A percentile compares a stretch with the other conserved stretches of the same genome.
These are phyloP conservation scores for Coprinellus aureogranulatus DNA, from an alignment of 768 basidiomycete species.

Conservation along the genomic window DNA sequence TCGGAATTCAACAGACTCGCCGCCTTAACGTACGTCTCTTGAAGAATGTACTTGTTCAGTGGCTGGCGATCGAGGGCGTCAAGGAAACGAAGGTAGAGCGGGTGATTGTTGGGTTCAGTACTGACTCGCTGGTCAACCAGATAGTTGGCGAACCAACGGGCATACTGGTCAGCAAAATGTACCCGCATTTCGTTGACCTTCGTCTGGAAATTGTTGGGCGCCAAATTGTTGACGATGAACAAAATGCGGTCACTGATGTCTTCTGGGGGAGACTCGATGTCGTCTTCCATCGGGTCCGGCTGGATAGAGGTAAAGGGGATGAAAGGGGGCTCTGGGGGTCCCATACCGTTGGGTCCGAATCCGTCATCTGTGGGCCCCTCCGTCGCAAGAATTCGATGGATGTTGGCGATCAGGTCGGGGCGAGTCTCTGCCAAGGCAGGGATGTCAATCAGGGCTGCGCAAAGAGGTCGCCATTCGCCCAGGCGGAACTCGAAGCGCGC, in stretches of 20 bases:
- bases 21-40: slow-evolving; percentile 91
- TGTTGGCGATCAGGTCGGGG: slow-evolving; percentile 71
- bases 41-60: slow-evolving; percentile 77
- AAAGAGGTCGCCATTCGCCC: slow-evolving; percentile 89
- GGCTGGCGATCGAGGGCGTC: slow-evolving; percentile 71
- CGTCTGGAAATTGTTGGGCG: slow-evolving; percentile 86
- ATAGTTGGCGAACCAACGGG: slow-evolving; percentile 97
- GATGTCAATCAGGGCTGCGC: slow-evolving; percentile 83
- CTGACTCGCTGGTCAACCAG: slow-evolving; percentile 94
- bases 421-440: slow-evolving; percentile 83
- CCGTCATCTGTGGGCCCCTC: slow-evolving; percentile 41
- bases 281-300: slow-evolving; percentile 63
- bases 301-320: slow-evolving; percentile 73
- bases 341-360: slow-evolving; percentile 2
- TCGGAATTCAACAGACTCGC: slow-evolving; percentile 87
- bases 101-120: slow-evolving; percentile 96
- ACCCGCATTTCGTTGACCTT: slow-evolving; percentile 86
- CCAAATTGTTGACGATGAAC: slow-evolving; percentile 98
- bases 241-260: slow-evolving; percentile 90
- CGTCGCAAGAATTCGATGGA: slow-evolving; percentile 68
- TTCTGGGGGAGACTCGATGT: slow-evolving; percentile 71
- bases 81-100: slow-evolving; percentile 90
- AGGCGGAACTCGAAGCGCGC: slow-evolving; percentile 83
- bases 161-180: slow-evolving; percentile 78
- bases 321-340: slow-evolving; percentile 39